phyloP scores from a whole-genome alignment of 164 flowering plant genomes.

The Malania oleifera region DNA sequence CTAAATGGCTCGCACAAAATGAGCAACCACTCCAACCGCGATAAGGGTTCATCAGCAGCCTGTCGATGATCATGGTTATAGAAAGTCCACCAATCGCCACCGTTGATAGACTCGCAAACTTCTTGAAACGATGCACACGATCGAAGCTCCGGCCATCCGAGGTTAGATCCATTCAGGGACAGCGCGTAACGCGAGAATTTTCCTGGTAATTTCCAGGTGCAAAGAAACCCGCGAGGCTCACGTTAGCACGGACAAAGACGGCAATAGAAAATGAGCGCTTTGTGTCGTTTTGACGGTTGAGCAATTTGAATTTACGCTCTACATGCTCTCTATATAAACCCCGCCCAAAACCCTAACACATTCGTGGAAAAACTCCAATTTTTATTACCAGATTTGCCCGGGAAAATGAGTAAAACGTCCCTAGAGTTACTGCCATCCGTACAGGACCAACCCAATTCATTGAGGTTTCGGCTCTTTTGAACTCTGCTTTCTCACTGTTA shows the following conservation, averaged over 20 bases:
- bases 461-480: not conserved
- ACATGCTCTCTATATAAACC: constrained; percentile 1
- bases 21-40: no score
- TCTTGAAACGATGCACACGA: not conserved
- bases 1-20: not conserved
- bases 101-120: not conserved
- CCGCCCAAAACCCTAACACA: not conserved
- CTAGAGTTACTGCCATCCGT: not conserved
- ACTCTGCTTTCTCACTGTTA: not conserved
- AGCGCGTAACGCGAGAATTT: not conserved
- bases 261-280: no score
- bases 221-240: not conserved
- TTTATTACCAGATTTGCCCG: constrained; percentile 1
- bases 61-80: not conserved
- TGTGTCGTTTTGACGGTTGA: no score
- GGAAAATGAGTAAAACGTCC: not conserved
- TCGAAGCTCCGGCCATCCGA: not conserved
- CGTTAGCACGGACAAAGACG: not conserved
- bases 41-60: no score
- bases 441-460: not conserved
- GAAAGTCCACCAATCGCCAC: not conserved
- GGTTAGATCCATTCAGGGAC: not conserved
- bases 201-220: not conserved
- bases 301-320: constrained; percentile 1
- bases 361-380: not conserved